These are phyloP conservation scores for Yamadazyma kitorensis DNA, from an alignment of 805 yeast genomes.

Conservation along the genomic window DNA sequence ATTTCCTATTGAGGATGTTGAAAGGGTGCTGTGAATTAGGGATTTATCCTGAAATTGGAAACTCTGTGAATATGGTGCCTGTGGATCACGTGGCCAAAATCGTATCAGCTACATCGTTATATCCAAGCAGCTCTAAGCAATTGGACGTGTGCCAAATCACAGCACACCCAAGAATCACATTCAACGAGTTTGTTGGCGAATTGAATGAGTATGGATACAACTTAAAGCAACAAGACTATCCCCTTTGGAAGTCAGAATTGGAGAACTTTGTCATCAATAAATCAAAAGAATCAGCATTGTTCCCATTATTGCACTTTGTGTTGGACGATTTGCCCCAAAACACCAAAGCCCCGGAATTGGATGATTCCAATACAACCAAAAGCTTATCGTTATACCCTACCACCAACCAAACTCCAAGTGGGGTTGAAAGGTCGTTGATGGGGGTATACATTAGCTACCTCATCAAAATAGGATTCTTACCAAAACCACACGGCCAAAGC, in stretches of 20 bases:
- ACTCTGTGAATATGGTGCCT: constrained; percentile 93
- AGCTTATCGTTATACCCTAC: constrained; percentile 45
- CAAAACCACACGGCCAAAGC: constrained; percentile 51
- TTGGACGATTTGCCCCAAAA: constrained; percentile 86
- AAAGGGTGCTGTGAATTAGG: constrained; percentile 94
- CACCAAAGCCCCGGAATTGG: constrained; percentile 94
- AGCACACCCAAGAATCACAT: constrained; percentile 87
- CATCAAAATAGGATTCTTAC: constrained; percentile 75
- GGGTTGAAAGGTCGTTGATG: constrained; percentile 64
- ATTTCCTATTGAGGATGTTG: constrained; percentile 88
- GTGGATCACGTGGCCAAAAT: constrained; percentile 97
- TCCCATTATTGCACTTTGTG: constrained; percentile 91
- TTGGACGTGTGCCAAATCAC: constrained; percentile 91
- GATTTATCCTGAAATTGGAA: constrained; percentile 76
- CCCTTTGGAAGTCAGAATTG: constrained; percentile 72
- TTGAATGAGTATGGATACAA: constrained; percentile 71
- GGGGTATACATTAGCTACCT: constrained; percentile 80
- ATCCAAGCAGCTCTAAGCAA: constrained; percentile 56
- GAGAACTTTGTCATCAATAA: constrained; percentile 76
- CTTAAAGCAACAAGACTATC: constrained; percentile 61
- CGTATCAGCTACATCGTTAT: constrained; percentile 76
- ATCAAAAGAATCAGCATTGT: constrained; percentile 79
- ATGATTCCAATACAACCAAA: constrained; percentile 77
- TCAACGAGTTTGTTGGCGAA: constrained; percentile 69
- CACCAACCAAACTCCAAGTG: constrained; percentile 69